phyloP scores from a whole-genome alignment of 75 land plant genomes.

The Pinus taeda region DNA sequence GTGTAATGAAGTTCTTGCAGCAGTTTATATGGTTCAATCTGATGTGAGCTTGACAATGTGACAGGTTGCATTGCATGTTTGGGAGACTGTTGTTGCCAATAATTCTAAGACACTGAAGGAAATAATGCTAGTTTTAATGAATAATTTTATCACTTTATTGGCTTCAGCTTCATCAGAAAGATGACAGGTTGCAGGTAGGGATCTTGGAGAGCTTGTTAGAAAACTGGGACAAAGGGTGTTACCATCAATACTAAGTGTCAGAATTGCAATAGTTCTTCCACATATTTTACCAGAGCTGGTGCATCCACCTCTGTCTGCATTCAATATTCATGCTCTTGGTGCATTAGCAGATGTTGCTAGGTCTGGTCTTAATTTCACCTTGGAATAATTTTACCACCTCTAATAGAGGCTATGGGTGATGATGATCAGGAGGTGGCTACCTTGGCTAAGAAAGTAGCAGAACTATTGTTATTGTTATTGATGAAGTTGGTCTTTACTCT shows the following conservation, averaged over 20 bases:
- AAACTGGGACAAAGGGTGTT: constrained; percentile 97
- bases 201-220: constrained; percentile 97
- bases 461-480: constrained; percentile 93
- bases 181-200: constrained; percentile 97
- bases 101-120: constrained; percentile 98
- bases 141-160: constrained; percentile 86
- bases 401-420: constrained; percentile 82
- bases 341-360: constrained; percentile 99
- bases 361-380: constrained; percentile 85
- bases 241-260: constrained; percentile 90
- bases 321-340: constrained; percentile 98
- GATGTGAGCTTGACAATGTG: constrained; percentile 96
- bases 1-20: constrained; percentile 97
- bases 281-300: constrained; percentile 98
- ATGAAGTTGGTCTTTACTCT: constrained; percentile 84
- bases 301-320: constrained; percentile 88
- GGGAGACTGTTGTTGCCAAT: constrained; percentile 99
- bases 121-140: constrained; percentile 98
- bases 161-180: constrained; percentile 96
- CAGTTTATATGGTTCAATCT: constrained; percentile 95
- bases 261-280: constrained; percentile 95
- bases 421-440: constrained; percentile 68
- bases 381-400: constrained; percentile 76
- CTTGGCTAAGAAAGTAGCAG: constrained; percentile 90
- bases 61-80: constrained; percentile 99